Conservation (phyloP, 2,329 filamentous ascomycete genomes). For the Parascedosporium putredinis region DNA sequence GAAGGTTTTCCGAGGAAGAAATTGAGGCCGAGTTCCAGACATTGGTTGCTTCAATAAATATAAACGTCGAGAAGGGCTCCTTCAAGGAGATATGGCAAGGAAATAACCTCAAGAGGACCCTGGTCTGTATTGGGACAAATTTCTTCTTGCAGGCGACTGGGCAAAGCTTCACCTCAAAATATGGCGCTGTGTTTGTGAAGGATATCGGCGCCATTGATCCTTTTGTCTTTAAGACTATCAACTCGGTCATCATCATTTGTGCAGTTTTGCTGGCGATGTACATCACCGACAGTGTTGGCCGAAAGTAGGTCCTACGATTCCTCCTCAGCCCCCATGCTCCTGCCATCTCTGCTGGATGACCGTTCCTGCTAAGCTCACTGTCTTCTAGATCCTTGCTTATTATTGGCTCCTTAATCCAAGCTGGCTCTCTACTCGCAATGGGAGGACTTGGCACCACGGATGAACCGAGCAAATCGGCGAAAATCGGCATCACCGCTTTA, state of each 20-base stretch:
- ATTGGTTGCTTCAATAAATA: slow-evolving; percentile 6
- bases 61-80: slow-evolving; percentile 16
- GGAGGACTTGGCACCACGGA: slow-evolving; percentile 22
- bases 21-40: slow-evolving; percentile 14
- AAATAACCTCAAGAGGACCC: slow-evolving; percentile 15
- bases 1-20: slow-evolving; percentile 15
- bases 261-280: slow-evolving; percentile 12
- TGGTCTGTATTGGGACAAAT: slow-evolving; percentile 17
- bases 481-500: slow-evolving; percentile 21
- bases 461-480: slow-evolving; percentile 12
- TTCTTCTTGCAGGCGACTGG: slow-evolving; percentile 22
- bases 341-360: too few relatives aligned
- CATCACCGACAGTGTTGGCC: slow-evolving; percentile 15
- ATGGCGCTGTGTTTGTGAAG: slow-evolving; percentile 21
- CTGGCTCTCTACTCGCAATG: slow-evolving; percentile 22
- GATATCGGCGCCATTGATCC: slow-evolving; percentile 19
- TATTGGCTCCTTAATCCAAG: slow-evolving; percentile 16
- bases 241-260: slow-evolving; percentile 13
- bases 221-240: slow-evolving; percentile 16
- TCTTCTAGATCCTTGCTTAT: not conserved
- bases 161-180: slow-evolving; percentile 19
- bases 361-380: not conserved
- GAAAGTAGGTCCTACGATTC: slow-evolving; percentile 9
- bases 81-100: slow-evolving; percentile 13
- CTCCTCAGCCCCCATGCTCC: slow-evolving; percentile 17